A percentile compares a stretch with the other conserved stretches of the same genome.
phyloP scores from a whole-genome alignment of 495 filamentous ascomycete species.

The Darksidea phi region DNA sequence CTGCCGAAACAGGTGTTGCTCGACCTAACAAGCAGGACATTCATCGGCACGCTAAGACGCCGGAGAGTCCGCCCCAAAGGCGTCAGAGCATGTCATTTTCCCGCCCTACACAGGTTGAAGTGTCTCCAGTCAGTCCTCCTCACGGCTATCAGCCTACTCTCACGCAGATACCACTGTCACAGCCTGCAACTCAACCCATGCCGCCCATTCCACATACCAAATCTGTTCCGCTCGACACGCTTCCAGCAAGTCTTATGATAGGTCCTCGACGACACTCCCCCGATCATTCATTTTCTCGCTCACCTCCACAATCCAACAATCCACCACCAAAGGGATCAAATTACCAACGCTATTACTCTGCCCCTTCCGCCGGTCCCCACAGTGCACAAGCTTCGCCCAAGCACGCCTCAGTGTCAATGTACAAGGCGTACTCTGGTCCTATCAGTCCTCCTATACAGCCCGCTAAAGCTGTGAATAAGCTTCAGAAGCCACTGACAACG shows the following conservation, averaged over 20 bases:
- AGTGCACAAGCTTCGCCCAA: neutral
- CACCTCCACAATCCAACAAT: conserved; percentile 1
- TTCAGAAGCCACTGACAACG: neutral
- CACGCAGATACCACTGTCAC: neutral
- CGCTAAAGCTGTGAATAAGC: neutral
- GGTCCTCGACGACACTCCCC: neutral
- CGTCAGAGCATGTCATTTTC: neutral
- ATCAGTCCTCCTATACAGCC: conserved; percentile 5
- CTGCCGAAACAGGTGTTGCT: neutral
- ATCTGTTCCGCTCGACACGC: neutral
- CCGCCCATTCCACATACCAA: neutral
- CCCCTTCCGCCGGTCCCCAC: neutral
- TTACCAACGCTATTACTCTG: conserved; percentile 3
- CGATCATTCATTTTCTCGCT: neutral
- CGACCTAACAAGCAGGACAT: neutral
- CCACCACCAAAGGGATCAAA: neutral
- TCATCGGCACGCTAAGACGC: neutral
- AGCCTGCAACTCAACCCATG: neutral
- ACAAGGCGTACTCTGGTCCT: conserved; percentile 10
- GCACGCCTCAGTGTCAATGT: neutral
- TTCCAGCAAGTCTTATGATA: conserved; percentile 7
- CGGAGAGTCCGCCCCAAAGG: neutral
- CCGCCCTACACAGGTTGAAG: neutral
- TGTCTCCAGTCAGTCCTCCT: neutral
- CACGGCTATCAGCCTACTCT: neutral